Evolutionary conservation across 805 yeast species (phyloP).

Genomic region (Wickerhamiella cacticola): DNA sequence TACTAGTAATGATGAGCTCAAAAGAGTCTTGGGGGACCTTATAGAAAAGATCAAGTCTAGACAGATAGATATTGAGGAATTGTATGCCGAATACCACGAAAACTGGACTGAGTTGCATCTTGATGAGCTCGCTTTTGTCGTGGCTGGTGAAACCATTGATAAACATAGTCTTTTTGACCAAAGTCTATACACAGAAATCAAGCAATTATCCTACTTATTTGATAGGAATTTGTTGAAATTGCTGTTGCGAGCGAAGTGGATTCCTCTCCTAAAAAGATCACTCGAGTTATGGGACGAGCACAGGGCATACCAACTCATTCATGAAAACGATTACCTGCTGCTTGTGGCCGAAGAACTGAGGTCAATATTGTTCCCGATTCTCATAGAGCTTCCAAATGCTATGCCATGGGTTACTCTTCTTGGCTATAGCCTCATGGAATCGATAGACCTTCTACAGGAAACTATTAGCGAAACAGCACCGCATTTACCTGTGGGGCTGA

Average conservation of each 20-base stretch:
- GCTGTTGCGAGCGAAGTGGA: background rate
- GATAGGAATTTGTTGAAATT: background rate
- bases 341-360: background rate
- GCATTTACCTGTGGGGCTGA: background rate
- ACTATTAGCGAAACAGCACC: background rate
- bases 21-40: background rate
- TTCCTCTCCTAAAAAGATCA: background rate
- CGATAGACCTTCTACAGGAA: conserved; percentile 6
- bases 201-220: background rate
- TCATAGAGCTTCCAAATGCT: background rate
- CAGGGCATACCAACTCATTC: too few species aligned
- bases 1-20: background rate
- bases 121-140: conserved; percentile 9
- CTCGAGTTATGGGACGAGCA: background rate
- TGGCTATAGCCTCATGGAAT: background rate
- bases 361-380: background rate
- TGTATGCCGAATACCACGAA: conserved; percentile 3
- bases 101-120: conserved; percentile 5
- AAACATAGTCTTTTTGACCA: background rate
- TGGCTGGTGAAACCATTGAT: background rate
- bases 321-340: background rate
- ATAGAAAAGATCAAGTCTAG: background rate
- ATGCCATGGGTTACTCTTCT: background rate
- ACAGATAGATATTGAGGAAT: background rate
- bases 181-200: background rate